phyloP scores from a whole-genome alignment of 352 stramenopile genomes.

The Globisporangium abappressorium region DNA sequence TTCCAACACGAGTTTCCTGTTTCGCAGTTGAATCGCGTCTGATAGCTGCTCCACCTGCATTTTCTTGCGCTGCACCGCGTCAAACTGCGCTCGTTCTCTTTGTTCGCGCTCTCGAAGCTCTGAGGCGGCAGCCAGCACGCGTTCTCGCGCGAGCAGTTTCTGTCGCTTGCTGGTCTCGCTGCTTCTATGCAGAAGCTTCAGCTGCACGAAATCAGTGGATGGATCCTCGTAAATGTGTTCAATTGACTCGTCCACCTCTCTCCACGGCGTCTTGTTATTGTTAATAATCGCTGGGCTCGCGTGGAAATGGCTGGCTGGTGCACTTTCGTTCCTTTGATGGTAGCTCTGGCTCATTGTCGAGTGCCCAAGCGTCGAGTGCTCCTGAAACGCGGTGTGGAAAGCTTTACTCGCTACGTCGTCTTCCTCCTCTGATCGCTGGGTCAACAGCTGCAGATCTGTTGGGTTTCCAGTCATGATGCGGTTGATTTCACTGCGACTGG shows the following conservation, averaged over 20 bases:
- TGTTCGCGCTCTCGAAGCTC: slow-evolving; percentile 38
- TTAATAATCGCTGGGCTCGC: not conserved
- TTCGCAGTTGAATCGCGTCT: slow-evolving; percentile 47
- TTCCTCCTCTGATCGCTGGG: not conserved
- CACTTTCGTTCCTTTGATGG: not conserved
- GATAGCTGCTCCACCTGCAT: slow-evolving; percentile 47
- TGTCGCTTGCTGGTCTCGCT: slow-evolving; percentile 28
- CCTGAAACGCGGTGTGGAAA: slow-evolving; percentile 10
- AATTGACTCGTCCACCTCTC: slow-evolving; percentile 45
- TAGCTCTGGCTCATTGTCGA: not conserved
- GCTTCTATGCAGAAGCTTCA: slow-evolving; percentile 36
- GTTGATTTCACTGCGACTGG: not conserved
- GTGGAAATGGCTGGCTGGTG: not conserved
- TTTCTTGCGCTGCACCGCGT: slow-evolving; percentile 37
- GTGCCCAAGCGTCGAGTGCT: not conserved
- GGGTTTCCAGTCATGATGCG: not conserved
- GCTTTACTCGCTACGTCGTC: not conserved
- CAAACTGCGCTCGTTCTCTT: slow-evolving; percentile 22
- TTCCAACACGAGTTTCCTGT: slow-evolving; percentile 28
- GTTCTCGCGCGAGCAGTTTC: slow-evolving; percentile 40
- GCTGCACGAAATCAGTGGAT: slow-evolving; percentile 45
- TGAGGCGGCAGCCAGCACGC: slow-evolving; percentile 37
- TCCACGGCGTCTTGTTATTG: slow-evolving; percentile 22
- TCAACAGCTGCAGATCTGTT: not conserved
- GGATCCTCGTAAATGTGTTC: slow-evolving; percentile 59